Conservation (phyloP, 2,329 filamentous ascomycete genomes). For the Fusarium secorum region DNA sequence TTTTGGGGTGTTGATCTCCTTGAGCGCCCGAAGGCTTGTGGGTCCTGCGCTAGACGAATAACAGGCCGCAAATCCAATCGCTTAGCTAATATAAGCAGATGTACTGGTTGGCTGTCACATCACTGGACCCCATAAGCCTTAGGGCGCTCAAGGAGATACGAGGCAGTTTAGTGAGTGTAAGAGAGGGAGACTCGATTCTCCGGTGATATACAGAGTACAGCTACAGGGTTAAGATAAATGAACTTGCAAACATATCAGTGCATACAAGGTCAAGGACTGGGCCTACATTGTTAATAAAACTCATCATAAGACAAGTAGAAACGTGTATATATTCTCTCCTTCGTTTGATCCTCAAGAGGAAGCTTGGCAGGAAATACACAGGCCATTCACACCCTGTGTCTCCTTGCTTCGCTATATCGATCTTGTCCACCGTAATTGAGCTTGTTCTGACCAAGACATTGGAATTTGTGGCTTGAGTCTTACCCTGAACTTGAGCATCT, state of each 20-base stretch:
- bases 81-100: too few species aligned
- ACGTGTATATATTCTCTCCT: background rate
- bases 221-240: background rate
- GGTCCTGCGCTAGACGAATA: too few species aligned
- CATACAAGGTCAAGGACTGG: too few species aligned
- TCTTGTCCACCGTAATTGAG: conserved; percentile 4
- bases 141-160: too few species aligned
- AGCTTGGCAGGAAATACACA: background rate
- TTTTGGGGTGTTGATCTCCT: background rate
- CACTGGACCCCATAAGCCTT: too few species aligned
- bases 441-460: conserved; percentile 8
- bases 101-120: too few species aligned
- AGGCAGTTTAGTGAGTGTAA: background rate
- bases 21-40: too few species aligned
- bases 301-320: background rate
- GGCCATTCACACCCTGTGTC: background rate
- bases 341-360: background rate
- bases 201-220: background rate
- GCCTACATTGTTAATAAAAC: background rate
- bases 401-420: conserved; percentile 6
- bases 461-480: conserved; percentile 19
- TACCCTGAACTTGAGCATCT: conserved; percentile 7
- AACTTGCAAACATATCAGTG: background rate
- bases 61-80: too few species aligned
- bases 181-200: background rate